A percentile compares a stretch with the other conserved stretches of the same genome.
Evolutionary conservation across 345 rosid genomes (phyloP).

Genomic region (Citrus unshiu): DNA sequence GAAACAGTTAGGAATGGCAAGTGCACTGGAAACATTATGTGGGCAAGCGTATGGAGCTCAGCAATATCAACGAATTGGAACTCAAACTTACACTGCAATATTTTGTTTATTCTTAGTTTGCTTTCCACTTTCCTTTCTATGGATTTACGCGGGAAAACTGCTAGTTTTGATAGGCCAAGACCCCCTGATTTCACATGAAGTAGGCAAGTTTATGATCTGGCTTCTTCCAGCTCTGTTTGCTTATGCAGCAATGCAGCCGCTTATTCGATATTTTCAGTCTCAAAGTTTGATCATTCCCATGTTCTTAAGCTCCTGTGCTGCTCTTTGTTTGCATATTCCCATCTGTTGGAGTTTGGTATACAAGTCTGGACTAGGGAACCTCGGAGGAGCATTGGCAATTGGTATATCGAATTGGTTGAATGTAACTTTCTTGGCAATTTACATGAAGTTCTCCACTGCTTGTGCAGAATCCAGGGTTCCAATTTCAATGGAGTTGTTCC

Average conservation of each 20-base stretch:
- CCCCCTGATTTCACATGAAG: constrained; percentile 51
- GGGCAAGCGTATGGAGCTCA: constrained; percentile 87
- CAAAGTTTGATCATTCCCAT: constrained; percentile 59
- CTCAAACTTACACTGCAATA: constrained; percentile 56
- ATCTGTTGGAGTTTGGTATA: constrained; percentile 63
- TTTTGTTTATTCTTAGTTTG: constrained; percentile 39
- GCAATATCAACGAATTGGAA: constrained; percentile 51
- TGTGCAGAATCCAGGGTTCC: constrained; percentile 46
- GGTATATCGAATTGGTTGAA: constrained; percentile 56
- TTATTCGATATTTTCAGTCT: constrained; percentile 52
- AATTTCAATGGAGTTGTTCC: constrained; percentile 42
- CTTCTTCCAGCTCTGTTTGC: constrained; percentile 61
- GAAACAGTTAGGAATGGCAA: constrained; percentile 68
- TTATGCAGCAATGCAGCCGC: constrained; percentile 54
- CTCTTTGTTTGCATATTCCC: constrained; percentile 44
- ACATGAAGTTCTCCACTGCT: constrained; percentile 42
- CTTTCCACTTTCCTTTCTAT: constrained; percentile 49
- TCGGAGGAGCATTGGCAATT: constrained; percentile 56
- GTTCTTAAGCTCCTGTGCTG: constrained; percentile 43
- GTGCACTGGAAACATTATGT: constrained; percentile 73
- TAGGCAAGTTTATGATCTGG: constrained; percentile 52
- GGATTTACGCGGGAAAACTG: constrained; percentile 53
- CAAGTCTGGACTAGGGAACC: constrained; percentile 43
- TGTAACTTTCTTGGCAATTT: constrained; percentile 40
- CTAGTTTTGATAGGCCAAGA: constrained; percentile 60